Evolutionary conservation across 208 protist species (phyloP), one percentile per base, ranked within the genome.

Genomic region (Leishmania tropica): DNA sequence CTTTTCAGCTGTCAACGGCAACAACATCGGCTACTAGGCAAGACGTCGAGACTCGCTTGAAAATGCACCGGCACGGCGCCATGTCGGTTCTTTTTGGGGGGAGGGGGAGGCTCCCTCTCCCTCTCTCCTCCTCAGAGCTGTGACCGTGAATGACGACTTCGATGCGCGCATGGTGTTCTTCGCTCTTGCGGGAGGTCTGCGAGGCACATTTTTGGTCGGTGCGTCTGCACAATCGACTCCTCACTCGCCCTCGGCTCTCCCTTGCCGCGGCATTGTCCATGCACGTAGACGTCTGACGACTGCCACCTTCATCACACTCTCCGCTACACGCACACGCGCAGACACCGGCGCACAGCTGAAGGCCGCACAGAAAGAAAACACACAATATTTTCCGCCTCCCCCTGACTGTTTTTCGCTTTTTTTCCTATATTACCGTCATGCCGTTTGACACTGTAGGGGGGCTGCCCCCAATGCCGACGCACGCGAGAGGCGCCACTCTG

Each of bases 401-500:
- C 45, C 45, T 68, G 24, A 19, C 28, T 3, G 42, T 6, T 45
- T 45, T 10, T 53, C 0, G 47, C 47, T 53, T 53, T 53, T 17
- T 53, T 11, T 45, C 10, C 37, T 7, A 0, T 48, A 40, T 11
- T 58, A 19, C 37, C 31, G 48, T 37, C 60, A 85, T 85, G 82
- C 78, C 82, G 42, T 85, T 81, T 75, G 60, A 81, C 31, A 72
- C 78, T 0, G 45, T 85, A 3, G 78, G 78, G 28, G 82, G 82
- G 1, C 60, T 85, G 35, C 78, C 82, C 19, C 58, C 76, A 10
- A 70, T 88, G 74, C 75, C 81, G 5, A 83, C 70, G 37, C 81
- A 86, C n/a, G 13, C 40, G 28, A 37, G 48, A 3, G 58, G 62
- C 15, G 72, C 76, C 28, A 80, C 81, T 1, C n/a, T 85, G 28